phyloP scores from a whole-genome alignment of 352 stramenopile genomes.

The Blastocystis sp. region DNA sequence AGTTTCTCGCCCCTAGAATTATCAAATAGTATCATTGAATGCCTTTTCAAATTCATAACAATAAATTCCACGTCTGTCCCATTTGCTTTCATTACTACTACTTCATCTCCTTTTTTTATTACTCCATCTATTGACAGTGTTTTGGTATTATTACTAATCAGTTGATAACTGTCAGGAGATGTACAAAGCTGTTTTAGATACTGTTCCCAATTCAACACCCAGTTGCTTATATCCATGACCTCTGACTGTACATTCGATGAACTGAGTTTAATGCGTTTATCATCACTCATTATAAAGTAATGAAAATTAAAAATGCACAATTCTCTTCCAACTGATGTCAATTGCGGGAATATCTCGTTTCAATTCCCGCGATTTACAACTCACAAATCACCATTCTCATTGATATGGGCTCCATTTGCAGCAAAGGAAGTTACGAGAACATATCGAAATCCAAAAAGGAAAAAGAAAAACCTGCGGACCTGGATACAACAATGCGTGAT shows the following conservation, averaged over 20 bases:
- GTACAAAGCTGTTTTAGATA: too few species aligned
- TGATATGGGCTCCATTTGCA: slow-evolving; percentile 57
- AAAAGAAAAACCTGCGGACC: slow-evolving; percentile 23
- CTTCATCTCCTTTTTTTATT: too few species aligned
- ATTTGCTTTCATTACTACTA: too few species aligned
- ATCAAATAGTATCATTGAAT: too few species aligned
- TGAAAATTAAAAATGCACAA: neutral
- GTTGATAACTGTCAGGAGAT: too few species aligned
- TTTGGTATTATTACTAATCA: too few species aligned
- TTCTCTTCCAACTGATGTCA: neutral
- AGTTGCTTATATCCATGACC: neutral
- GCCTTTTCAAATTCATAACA: too few species aligned
- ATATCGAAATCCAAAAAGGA: slow-evolving; percentile 26
- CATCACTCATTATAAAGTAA: neutral
- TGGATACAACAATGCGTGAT: slow-evolving; percentile 54
- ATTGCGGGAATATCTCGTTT: neutral
- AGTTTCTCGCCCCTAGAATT: too few species aligned
- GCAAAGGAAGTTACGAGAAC: slow-evolving; percentile 60
- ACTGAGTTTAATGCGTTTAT: neutral
- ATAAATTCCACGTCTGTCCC: too few species aligned
- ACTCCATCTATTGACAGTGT: too few species aligned
- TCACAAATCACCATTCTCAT: neutral
- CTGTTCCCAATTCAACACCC: neutral
- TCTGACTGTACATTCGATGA: neutral
- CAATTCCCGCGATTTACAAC: neutral